phyloP scores from a whole-genome alignment of 2,329 filamentous ascomycete species.

The Periconia sp. region DNA sequence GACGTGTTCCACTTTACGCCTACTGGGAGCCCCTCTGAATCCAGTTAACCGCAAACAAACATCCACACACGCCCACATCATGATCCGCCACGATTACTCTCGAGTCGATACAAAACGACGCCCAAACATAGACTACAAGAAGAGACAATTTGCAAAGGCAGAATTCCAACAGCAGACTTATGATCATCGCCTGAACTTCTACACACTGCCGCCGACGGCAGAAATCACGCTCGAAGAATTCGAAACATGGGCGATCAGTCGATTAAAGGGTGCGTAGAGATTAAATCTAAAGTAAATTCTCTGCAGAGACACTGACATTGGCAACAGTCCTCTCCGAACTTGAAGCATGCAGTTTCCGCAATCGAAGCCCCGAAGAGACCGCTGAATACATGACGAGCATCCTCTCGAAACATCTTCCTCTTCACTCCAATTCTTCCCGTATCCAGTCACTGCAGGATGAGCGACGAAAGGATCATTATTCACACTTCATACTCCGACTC shows the following conservation, averaged over 20 bases:
- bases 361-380: conserved; percentile 81
- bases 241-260: conserved; percentile 97
- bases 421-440: conserved; percentile 72
- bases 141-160: conserved; percentile 80
- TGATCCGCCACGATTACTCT: conserved; percentile 44
- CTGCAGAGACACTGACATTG: conserved; percentile 7
- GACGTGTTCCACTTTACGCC: background rate
- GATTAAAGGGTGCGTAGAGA: conserved; percentile 68
- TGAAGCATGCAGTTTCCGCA: conserved; percentile 94
- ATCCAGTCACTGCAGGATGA: conserved; percentile 64
- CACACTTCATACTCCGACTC: conserved; percentile 92
- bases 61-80: conserved; percentile 15
- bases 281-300: background rate
- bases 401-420: conserved; percentile 81
- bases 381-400: conserved; percentile 80
- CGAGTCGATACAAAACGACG: conserved; percentile 70
- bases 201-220: conserved; percentile 80
- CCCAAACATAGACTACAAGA: conserved; percentile 74
- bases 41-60: background rate
- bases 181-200: conserved; percentile 87
- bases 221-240: conserved; percentile 97
- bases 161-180: conserved; percentile 79
- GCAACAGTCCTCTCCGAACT: conserved; percentile 76
- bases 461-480: conserved; percentile 94
- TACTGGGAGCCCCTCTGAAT: background rate